phyloP scores from a whole-genome alignment of 1,139 yeast genomes.

The Taiozyma sp. region DNA sequence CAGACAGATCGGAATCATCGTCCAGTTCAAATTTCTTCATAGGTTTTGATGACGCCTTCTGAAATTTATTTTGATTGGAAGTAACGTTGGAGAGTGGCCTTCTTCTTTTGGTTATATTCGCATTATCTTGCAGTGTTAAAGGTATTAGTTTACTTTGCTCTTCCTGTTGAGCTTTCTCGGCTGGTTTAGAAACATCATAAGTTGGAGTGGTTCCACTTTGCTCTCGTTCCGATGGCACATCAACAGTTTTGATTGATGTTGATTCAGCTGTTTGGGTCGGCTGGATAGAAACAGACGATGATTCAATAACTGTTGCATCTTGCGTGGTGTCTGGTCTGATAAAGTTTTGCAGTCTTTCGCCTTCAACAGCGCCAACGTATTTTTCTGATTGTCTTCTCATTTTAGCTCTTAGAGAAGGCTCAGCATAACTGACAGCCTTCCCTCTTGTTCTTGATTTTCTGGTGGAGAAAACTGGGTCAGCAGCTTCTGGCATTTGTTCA shows the following conservation, averaged over 20 bases:
- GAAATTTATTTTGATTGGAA: conserved; percentile 9
- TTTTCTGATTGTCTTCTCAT: conserved; percentile 64
- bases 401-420: conserved; percentile 63
- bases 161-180: conserved; percentile 7
- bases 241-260: neutral
- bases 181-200: neutral
- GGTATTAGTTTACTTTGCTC: neutral
- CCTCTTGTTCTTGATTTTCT: conserved; percentile 39
- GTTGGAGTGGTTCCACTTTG: neutral
- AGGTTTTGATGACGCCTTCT: conserved; percentile 5
- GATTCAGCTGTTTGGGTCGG: neutral
- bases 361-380: conserved; percentile 46
- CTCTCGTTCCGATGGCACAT: neutral
- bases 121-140: conserved; percentile 11
- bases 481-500: conserved; percentile 28
- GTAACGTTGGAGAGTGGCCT: conserved; percentile 16
- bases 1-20: conserved; percentile 20
- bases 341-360: conserved; percentile 2
- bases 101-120: conserved; percentile 23
- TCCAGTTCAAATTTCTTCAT: conserved; percentile 4
- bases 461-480: conserved; percentile 13
- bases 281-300: neutral
- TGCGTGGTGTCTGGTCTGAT: neutral
- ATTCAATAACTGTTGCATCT: neutral
- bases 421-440: conserved; percentile 57